Conservation (phyloP, 108 stramenopile genomes). For the Epipyxis sp. region DNA sequence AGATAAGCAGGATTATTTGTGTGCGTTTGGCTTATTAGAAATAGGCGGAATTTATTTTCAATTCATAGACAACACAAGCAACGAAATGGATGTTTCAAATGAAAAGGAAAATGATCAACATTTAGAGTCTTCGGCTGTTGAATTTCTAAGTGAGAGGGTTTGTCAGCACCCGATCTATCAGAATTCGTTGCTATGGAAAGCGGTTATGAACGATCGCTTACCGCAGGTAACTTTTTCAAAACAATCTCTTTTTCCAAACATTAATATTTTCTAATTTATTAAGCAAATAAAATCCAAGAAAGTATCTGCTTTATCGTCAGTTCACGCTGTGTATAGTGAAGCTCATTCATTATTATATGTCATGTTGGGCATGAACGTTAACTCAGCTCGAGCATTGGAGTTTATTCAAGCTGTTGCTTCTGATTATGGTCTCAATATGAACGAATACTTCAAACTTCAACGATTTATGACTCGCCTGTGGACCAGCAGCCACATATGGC, state of each 20-base stretch:
- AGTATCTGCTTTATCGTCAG: no score
- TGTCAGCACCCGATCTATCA: background rate
- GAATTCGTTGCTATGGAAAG: background rate
- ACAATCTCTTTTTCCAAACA: no score
- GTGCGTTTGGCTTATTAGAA: background rate
- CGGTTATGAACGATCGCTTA: background rate
- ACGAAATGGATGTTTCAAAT: background rate
- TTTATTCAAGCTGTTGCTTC: background rate
- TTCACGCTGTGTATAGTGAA: background rate
- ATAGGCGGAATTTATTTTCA: background rate
- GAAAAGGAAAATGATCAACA: background rate
- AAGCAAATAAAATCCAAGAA: no score
- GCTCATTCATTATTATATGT: background rate
- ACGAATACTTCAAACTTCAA: conserved; percentile 1
- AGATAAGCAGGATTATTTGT: background rate
- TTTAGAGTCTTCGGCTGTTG: no score
- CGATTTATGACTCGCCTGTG: background rate
- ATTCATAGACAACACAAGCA: background rate
- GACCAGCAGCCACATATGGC: no score
- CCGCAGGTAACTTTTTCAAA: no score
- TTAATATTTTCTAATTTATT: no score
- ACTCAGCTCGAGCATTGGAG: background rate
- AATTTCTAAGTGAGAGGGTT: conserved; percentile 13
- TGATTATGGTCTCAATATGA: background rate
- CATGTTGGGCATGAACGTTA: background rate